Conservation (phyloP, 495 filamentous ascomycete species). For the Xylaria nigripes region DNA sequence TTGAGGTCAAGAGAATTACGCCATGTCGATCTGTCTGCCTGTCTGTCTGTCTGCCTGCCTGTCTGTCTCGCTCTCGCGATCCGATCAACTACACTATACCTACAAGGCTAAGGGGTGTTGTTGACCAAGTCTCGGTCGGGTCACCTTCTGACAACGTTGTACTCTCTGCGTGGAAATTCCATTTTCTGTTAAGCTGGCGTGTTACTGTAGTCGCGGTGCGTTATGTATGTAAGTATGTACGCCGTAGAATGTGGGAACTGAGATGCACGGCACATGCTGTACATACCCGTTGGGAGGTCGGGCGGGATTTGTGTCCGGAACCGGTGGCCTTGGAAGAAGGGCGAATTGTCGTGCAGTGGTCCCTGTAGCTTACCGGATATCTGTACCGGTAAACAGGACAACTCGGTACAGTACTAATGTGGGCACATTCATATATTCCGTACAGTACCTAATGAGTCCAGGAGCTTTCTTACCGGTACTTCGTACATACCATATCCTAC, state of each 20-base stretch:
- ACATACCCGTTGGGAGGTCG: constrained; percentile 1
- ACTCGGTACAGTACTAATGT: not conserved
- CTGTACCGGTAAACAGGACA: constrained; percentile 2
- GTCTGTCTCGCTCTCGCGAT: not conserved
- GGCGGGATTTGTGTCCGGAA: constrained; percentile 3
- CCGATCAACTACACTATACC: not conserved
- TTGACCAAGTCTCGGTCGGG: not conserved
- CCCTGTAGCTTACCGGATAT: not conserved
- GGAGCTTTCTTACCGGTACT: not conserved
- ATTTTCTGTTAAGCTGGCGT: too few species aligned
- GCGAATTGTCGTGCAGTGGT: not conserved
- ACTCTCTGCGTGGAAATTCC: too few species aligned
- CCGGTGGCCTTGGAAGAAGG: not conserved
- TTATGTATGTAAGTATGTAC: not conserved
- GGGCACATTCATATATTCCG: not conserved
- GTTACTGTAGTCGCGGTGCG: not conserved
- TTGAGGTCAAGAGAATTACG: not conserved
- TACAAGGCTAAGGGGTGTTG: not conserved
- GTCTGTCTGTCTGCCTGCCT: too few species aligned
- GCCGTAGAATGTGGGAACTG: too few species aligned
- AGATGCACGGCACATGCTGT: not conserved
- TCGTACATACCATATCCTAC: too few species aligned
- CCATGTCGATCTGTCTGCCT: not conserved
- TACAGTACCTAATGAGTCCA: not conserved
- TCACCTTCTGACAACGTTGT: not conserved